Conservation (phyloP, 345 rosid species). For the Excoecaria agallocha region DNA sequence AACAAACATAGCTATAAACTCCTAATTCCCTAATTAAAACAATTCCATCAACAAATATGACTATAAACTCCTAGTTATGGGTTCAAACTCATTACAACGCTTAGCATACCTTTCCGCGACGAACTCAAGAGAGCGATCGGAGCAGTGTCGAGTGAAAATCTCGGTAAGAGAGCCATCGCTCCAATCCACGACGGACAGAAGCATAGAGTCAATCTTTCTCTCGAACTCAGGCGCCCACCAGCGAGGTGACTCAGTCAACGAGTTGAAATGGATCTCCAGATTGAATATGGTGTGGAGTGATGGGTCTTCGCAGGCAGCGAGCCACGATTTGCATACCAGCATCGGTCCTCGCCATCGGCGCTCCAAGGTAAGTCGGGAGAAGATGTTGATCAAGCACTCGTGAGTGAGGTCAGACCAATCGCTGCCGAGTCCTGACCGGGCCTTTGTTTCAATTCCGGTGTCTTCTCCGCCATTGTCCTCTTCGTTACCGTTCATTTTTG, state of each 20-base stretch:
- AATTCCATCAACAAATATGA: too few species aligned
- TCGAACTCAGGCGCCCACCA: constrained; percentile 77
- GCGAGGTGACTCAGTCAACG: constrained; percentile 42
- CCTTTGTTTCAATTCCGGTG: neutral
- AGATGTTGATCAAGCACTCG: constrained; percentile 65
- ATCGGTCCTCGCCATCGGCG: constrained; percentile 82
- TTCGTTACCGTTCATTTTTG: constrained; percentile 15
- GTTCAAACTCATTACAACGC: too few species aligned
- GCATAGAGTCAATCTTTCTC: constrained; percentile 60
- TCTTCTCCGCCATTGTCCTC: neutral
- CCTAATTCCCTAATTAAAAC: too few species aligned
- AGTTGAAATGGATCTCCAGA: constrained; percentile 58
- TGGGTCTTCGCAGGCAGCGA: constrained; percentile 60
- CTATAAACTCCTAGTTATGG: too few species aligned
- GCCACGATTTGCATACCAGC: constrained; percentile 75
- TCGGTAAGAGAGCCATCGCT: constrained; percentile 52
- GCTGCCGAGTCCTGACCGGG: constrained; percentile 26
- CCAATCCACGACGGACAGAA: constrained; percentile 63
- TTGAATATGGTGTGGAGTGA: constrained; percentile 61
- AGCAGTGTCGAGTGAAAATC: constrained; percentile 76
- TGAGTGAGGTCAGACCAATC: constrained; percentile 77
- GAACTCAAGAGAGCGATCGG: constrained; percentile 58
- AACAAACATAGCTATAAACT: too few species aligned
- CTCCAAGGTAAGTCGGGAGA: constrained; percentile 58
- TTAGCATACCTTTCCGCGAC: constrained; percentile 55